Evolutionary conservation across 352 stramenopile species (phyloP), one percentile per base, ranked within the genome.

Genomic region (Aphanomyces invadans): DNA sequence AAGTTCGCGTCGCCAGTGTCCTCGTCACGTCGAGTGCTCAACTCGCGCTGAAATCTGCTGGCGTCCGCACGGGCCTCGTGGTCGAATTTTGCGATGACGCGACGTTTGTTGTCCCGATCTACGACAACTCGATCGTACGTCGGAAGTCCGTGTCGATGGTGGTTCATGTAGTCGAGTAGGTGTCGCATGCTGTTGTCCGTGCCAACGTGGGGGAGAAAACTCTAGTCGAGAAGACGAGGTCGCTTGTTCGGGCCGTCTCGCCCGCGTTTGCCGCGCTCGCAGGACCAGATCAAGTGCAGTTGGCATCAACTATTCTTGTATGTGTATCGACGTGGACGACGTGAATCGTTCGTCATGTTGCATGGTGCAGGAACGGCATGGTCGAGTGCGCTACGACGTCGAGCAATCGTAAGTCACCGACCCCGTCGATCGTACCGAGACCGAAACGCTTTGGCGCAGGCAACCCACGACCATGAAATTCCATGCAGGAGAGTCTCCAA

Each of bases 101-200:
- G 1, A 65, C 57, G 45, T 51, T 42, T 2, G 46, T 65, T n/a
- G 36, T 65, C 1, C 57, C 57, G 3, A 65, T 65, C 29, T 65
- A 53, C 45, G 33, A 65, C 39, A 25, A 65, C 29, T 4, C 17
- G 29, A 53, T 53, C 17, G 57, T 65, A 32, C 39, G 57, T 51
- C n/a, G 4, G 21, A 15, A 12, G 4, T 63, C 25, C n/a, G 5
- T n/a, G n/a, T n/a, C n/a, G n/a, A n/a, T n/a, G n/a, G n/a, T n/a
- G n/a, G n/a, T n/a, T n/a, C n/a, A 19, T 62, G 21, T 48, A 25
- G 7, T 26, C 44, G 23, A 52, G 33, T 62, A 65, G 57, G 45
- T 65, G 45, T 9, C 39, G 12, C 57, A 65, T 21, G 57, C 57
- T 17, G 28, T 52, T 5, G 1, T 55, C 17, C 21, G 2, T 0